A percentile compares a stretch with the other conserved stretches of the same genome.
Evolutionary conservation across 805 yeast genomes (phyloP).

Genomic region (Saccharomyces cerevisiae): DNA sequence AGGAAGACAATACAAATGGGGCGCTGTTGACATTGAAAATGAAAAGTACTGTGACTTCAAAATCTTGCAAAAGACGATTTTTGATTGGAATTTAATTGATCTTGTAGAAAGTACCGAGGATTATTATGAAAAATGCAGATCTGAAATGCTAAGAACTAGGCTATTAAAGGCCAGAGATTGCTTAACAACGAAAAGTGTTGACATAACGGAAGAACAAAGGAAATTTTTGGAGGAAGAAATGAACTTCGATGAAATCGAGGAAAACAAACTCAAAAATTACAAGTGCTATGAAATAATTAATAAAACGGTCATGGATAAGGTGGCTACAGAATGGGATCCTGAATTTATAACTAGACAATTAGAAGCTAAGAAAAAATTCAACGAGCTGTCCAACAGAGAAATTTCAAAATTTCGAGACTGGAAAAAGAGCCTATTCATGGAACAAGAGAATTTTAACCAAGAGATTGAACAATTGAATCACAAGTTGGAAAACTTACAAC

Average conservation of each 20-base stretch:
- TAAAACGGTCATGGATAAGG: slow-evolving; percentile 33
- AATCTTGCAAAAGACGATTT: slow-evolving; percentile 52
- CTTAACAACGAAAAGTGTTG: neutral
- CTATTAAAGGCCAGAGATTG: slow-evolving; percentile 21
- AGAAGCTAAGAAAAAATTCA: slow-evolving; percentile 36
- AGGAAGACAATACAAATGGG: slow-evolving; percentile 82
- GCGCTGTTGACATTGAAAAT: slow-evolving; percentile 76
- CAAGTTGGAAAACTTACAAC: slow-evolving; percentile 33
- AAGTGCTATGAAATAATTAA: slow-evolving; percentile 33
- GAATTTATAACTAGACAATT: slow-evolving; percentile 38
- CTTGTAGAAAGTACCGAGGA: slow-evolving; percentile 66
- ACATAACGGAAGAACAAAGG: slow-evolving; percentile 1
- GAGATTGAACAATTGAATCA: slow-evolving; percentile 42
- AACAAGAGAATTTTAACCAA: slow-evolving; percentile 48
- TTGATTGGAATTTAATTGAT: slow-evolving; percentile 69
- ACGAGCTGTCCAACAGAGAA: slow-evolving; percentile 38
- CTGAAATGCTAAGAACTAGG: slow-evolving; percentile 46
- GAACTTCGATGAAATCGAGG: slow-evolving; percentile 23
- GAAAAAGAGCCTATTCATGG: slow-evolving; percentile 46
- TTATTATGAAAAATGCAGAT: slow-evolving; percentile 65
- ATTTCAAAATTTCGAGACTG: slow-evolving; percentile 54
- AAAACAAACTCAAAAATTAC: slow-evolving; percentile 33
- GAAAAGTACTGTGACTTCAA: slow-evolving; percentile 68
- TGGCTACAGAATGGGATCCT: slow-evolving; percentile 39
- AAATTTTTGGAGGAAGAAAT: slow-evolving; percentile 8